Evolutionary conservation across 148 eudicot genomes (phyloP).

Genomic region (Fagopyrum esculentum): DNA sequence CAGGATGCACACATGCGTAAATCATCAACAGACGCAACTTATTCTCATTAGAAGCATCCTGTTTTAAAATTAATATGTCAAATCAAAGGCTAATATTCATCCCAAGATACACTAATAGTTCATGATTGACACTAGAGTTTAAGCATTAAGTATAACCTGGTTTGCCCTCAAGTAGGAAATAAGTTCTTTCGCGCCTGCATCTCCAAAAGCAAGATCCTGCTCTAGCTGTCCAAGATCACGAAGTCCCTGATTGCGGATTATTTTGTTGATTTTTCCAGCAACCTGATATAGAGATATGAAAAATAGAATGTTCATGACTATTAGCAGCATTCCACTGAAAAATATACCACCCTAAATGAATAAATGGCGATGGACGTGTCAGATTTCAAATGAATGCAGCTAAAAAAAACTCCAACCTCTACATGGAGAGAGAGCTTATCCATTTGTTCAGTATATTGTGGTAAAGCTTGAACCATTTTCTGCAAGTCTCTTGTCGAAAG

Average conservation of each 20-base stretch:
- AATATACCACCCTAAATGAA: background rate
- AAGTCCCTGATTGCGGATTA: slow-evolving; percentile 68
- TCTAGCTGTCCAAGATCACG: slow-evolving; percentile 96
- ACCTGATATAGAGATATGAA: slow-evolving; percentile 37
- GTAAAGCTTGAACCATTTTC: slow-evolving; percentile 97
- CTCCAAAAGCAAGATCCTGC: slow-evolving; percentile 98
- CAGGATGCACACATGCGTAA: slow-evolving; percentile 79
- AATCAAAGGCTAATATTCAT: background rate
- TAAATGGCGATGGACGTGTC: background rate
- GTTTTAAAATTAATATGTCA: slow-evolving; percentile 15
- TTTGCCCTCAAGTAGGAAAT: slow-evolving; percentile 63
- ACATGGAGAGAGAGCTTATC: slow-evolving; percentile 89
- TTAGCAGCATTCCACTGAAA: background rate
- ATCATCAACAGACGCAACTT: slow-evolving; percentile 88
- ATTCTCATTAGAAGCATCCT: slow-evolving; percentile 59
- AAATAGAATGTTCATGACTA: background rate
- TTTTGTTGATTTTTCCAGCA: slow-evolving; percentile 80
- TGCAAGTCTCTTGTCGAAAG: slow-evolving; percentile 91
- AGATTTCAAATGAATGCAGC: background rate
- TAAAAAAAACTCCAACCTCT: slow-evolving; percentile 48
- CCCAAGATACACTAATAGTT: background rate
- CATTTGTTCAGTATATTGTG: slow-evolving; percentile 86
- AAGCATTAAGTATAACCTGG: slow-evolving; percentile 29
- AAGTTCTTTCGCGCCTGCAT: slow-evolving; percentile 92
- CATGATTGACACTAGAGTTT: slow-evolving; percentile 7